Evolutionary conservation across 352 stramenopile genomes (phyloP).

Genomic region (Phytophthora sp.): DNA sequence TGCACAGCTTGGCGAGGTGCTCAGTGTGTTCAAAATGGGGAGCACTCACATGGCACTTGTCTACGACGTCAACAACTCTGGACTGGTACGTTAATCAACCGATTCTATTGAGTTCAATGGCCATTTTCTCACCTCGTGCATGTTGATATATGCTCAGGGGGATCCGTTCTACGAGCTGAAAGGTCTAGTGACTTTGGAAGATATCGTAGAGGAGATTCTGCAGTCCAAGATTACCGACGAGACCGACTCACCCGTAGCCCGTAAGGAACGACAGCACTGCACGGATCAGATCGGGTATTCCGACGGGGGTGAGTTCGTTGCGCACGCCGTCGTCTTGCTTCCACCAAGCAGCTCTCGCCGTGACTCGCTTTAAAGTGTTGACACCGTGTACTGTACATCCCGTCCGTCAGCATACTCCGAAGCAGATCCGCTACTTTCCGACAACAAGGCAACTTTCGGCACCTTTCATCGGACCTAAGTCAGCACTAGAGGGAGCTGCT

Average conservation of each 20-base stretch:
- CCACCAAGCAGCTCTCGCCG: constrained; percentile 15
- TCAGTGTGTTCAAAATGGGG: constrained; percentile 82
- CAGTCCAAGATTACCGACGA: constrained; percentile 97
- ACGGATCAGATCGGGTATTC: constrained; percentile 60
- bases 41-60: constrained; percentile 74
- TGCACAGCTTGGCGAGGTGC: constrained; percentile 66
- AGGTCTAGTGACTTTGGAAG: constrained; percentile 97
- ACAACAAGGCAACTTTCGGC: constrained; percentile 23
- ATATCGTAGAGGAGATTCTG: constrained; percentile 99
- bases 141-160: constrained; percentile 35
- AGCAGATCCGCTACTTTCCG: constrained; percentile 26
- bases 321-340: constrained; percentile 21
- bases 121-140: too few relatives aligned
- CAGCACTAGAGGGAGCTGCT: constrained; percentile 5
- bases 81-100: constrained; percentile 56
- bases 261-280: constrained; percentile 53
- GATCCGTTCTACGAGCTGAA: constrained; percentile 97
- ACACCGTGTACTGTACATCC: constrained; percentile 15
- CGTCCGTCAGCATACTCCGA: constrained; percentile 31
- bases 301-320: constrained; percentile 56
- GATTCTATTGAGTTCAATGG: background rate
- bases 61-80: constrained; percentile 82
- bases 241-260: constrained; percentile 77
- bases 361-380: constrained; percentile 32
- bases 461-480: constrained; percentile 4